A percentile compares a stretch with the other conserved stretches of the same genome.
Evolutionary conservation across 352 stramenopile species (phyloP).

Genomic region (Pythium volutum): DNA sequence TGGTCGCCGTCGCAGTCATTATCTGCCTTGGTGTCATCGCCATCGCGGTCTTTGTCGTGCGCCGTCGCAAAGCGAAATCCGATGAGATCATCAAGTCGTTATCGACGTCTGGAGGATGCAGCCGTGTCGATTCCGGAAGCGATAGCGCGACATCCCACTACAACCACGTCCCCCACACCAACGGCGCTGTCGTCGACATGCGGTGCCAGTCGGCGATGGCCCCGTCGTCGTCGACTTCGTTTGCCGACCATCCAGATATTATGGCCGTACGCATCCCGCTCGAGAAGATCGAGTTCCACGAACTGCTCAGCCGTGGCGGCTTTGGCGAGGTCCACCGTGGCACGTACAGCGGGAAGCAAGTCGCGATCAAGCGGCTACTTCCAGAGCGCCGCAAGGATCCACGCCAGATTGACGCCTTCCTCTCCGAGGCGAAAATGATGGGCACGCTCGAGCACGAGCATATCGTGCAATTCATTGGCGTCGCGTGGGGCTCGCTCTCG

Average conservation of each 20-base stretch:
- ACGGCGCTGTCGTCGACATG: neutral
- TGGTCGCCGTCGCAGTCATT: conserved; percentile 8
- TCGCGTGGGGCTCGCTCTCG: conserved; percentile 40
- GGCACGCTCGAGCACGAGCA: conserved; percentile 30
- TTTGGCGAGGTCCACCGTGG: conserved; percentile 16
- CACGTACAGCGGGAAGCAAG: conserved; percentile 21
- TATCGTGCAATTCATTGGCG: conserved; percentile 34
- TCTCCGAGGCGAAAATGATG: conserved; percentile 27
- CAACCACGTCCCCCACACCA: conserved; percentile 15
- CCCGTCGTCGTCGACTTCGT: neutral
- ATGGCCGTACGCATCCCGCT: conserved; percentile 25
- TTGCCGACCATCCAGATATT: conserved; percentile 39
- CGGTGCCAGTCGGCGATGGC: too few relatives aligned
- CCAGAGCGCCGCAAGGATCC: conserved; percentile 12
- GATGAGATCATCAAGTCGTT: neutral
- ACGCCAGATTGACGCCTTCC: conserved; percentile 12
- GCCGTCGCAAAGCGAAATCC: conserved; percentile 25
- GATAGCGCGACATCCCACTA: conserved; percentile 15
- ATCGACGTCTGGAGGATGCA: neutral
- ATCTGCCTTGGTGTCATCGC: conserved; percentile 15
- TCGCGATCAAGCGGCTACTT: conserved; percentile 17
- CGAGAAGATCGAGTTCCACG: conserved; percentile 7
- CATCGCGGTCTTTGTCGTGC: neutral
- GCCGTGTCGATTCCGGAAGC: neutral
- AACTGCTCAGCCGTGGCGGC: conserved; percentile 12